Base-by-base conservation (phyloP, 2,329 filamentous ascomycete species). In the Fusarium keratoplasticum region DNA sequence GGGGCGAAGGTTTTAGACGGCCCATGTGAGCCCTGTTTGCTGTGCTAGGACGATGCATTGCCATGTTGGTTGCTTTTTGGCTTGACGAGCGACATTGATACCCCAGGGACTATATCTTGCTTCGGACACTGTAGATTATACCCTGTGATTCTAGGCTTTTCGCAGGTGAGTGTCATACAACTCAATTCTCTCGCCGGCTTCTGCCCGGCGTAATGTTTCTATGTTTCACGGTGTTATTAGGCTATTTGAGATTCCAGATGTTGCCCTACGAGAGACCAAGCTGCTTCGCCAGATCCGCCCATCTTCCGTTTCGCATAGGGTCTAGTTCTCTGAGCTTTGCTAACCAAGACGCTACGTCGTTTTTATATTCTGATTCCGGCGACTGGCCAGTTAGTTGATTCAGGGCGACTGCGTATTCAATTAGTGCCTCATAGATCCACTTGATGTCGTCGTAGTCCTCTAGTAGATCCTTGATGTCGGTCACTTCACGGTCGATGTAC, bases 341-440 rank as follows among this genome's bases (percentile, higher is more conserved):
- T 35, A 97, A 82, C 93, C 91, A 94, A 52, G 73, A 78, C 55
- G 81, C 77, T 47, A 92, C 81, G 59, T 89, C 86, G 10, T 78
- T 77, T 68, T 83, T 82, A 72, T 89, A 86, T 7, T 84, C 80
- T 2, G 71, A 66, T 11, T 74, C 73, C 4, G 81, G 86, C 67
- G 81, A 78, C 54, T 83, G 77, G 82, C 83, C 82, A 76, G 87
- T 87, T 69, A 93, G 78, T n/a, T 82, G 81, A 64, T 86, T 87
- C n/a, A 93, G 82, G 35, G 86, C 84, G 33, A 92, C 80, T 1
- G 92, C 91, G 79, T 94, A 95, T 71, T 94, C 90, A 27, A 98
- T 87, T 60, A 98, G 85, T 6, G 93, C 93, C 82, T 97, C 94
- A 80, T 98, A 97, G 52, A 98, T 93, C 90, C 95, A 96, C 83